Evolutionary conservation across 768 basidiomycete species (phyloP).

Genomic region (Lentinula raphanica): DNA sequence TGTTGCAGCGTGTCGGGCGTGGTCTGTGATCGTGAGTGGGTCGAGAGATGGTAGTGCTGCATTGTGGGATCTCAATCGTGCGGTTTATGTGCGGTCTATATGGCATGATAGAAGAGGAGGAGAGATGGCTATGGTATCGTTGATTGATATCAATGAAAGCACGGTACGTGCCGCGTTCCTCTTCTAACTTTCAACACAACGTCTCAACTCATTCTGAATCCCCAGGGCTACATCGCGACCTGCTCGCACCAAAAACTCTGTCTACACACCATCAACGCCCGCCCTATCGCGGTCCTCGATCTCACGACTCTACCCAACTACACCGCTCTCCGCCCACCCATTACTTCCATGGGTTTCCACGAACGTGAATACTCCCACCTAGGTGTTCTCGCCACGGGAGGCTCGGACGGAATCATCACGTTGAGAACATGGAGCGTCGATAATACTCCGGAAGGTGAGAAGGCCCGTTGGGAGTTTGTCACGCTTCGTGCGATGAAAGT

Average conservation of each 20-base stretch:
- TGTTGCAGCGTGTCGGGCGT: slow-evolving; percentile 69
- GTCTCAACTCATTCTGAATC: not conserved
- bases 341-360: slow-evolving; percentile 80
- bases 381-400: slow-evolving; percentile 78
- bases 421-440: slow-evolving; percentile 85
- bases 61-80: slow-evolving; percentile 86
- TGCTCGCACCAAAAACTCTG: slow-evolving; percentile 69
- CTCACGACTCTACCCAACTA: slow-evolving; percentile 41
- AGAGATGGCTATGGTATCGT: slow-evolving; percentile 45
- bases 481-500: slow-evolving; percentile 65
- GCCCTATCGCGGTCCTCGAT: slow-evolving; percentile 68
- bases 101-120: slow-evolving; percentile 52
- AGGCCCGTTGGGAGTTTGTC: slow-evolving; percentile 71
- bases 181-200: not conserved
- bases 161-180: slow-evolving; percentile 48
- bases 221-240: slow-evolving; percentile 84
- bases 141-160: slow-evolving; percentile 80
- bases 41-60: slow-evolving; percentile 83
- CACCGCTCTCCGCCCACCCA: slow-evolving; percentile 42
- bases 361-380: slow-evolving; percentile 81
- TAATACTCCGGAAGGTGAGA: slow-evolving; percentile 59
- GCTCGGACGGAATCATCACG: slow-evolving; percentile 68
- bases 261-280: slow-evolving; percentile 83
- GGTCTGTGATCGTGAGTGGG: slow-evolving; percentile 82
- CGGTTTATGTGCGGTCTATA: slow-evolving; percentile 74